Evolutionary conservation across 2,329 filamentous ascomycete genomes (phyloP), one percentile per base, ranked within the genome.

Genomic region (Xylariales sp.): DNA sequence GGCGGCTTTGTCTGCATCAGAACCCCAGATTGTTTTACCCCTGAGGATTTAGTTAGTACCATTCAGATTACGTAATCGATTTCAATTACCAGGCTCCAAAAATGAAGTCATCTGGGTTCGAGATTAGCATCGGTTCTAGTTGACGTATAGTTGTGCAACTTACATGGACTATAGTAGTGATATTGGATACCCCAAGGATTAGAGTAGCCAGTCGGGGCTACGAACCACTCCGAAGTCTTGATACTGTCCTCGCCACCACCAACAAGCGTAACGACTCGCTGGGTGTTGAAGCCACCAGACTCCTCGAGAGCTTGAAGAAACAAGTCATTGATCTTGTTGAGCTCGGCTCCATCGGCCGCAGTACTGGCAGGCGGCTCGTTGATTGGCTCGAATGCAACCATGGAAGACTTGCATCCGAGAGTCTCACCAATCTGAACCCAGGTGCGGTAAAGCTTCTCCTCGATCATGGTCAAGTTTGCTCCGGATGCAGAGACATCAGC

Each of bases 141-240:
- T 38, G 11, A 22, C 18, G 16, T n/a, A n/a, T n/a, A n/a, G n/a
- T n/a, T n/a, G n/a, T 20, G 10, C n/a, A 18, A 43, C 52, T 43
- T 42, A 53, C 52, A 78, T 9, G 74, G 75, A 7, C 66, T 70
- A 58, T 81, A 82, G 57, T 80, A 80, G 51, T 82, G 78, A 52
- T 76, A 80, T 52, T 81, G 76, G 21, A 81, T 65, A 0, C 71
- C 76, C 68, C 74, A 80, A 1, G 77, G 76, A 43, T 78, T 76
- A 10, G 66, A 66, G 29, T 71, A 73, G 21, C 69, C 66, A 1
- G 58, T 55, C 1, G 73, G 72, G 8, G 59, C 59, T 44, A 68
- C 57, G 50, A 81, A 80, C 68, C 69, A 80, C 45, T 74, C 58
- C 2, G 63, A 68, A 3, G 76, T 80, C 54, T 78, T 74, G 10